These are phyloP conservation scores for Tripterygium wilfordii DNA, from an alignment of 177 flowering plant species.

Conservation along the genomic window DNA sequence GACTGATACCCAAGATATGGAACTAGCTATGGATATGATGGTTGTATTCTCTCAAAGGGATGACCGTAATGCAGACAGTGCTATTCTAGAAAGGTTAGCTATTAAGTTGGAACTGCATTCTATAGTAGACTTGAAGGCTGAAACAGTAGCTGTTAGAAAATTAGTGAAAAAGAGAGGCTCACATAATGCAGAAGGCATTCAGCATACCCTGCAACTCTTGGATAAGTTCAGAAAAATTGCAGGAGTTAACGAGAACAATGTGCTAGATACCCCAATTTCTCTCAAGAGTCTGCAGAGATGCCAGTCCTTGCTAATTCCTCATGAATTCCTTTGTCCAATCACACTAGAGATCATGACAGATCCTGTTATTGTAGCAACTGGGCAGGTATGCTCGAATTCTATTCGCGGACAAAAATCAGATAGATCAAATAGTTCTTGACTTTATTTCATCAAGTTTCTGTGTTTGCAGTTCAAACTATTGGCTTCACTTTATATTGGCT, in stretches of 20 bases:
- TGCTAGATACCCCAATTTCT: slow-evolving; percentile 26
- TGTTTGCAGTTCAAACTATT: no score
- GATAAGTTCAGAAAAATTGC: slow-evolving; percentile 44
- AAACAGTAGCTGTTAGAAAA: slow-evolving; percentile 37
- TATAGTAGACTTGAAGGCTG: slow-evolving; percentile 39
- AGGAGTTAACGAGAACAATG: slow-evolving; percentile 31
- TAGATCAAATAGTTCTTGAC: background rate
- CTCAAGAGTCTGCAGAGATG: slow-evolving; percentile 27
- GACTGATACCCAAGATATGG: slow-evolving; percentile 61
- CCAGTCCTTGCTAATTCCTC: slow-evolving; percentile 39
- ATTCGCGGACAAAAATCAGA: background rate
- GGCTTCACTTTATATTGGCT: background rate
- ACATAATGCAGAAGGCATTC: slow-evolving; percentile 25
- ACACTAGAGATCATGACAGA: slow-evolving; percentile 66
- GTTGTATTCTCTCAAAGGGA: slow-evolving; percentile 42
- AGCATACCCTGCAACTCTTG: slow-evolving; percentile 38
- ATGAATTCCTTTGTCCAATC: slow-evolving; percentile 71
- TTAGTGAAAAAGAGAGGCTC: slow-evolving; percentile 30
- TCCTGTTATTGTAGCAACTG: slow-evolving; percentile 72
- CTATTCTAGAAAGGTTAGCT: slow-evolving; percentile 54
- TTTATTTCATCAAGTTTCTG: background rate
- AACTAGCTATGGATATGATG: slow-evolving; percentile 72
- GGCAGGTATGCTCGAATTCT: slow-evolving; percentile 40
- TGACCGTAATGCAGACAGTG: slow-evolving; percentile 50
- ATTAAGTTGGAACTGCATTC: slow-evolving; percentile 47